phyloP scores from a whole-genome alignment of 345 rosid genomes.

The Populus davidiana region DNA sequence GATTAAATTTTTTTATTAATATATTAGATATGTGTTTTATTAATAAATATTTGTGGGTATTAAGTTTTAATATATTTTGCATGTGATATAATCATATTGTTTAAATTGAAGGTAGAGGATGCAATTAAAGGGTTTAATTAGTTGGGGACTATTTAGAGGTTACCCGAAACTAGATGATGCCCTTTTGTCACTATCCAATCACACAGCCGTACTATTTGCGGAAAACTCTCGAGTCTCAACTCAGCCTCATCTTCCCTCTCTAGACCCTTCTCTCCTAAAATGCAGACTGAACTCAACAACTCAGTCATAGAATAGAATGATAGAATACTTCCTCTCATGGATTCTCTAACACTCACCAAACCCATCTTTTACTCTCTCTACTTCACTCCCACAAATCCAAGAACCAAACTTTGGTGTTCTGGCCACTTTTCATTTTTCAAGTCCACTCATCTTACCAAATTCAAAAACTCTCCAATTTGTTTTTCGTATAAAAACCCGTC shows the following conservation, averaged over 20 bases:
- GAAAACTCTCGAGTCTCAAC: constrained; percentile 6
- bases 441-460: constrained; percentile 21
- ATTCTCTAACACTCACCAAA: constrained; percentile 32
- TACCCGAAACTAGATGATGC: too few relatives aligned
- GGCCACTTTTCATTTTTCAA: constrained; percentile 27
- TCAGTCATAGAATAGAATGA: background rate
- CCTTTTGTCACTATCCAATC: background rate
- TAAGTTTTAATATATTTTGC: too few relatives aligned
- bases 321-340: constrained; percentile 35
- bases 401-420: constrained; percentile 4
- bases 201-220: background rate
- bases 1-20: too few relatives aligned
- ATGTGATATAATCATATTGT: background rate
- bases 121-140: too few relatives aligned
- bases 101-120: background rate
- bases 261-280: constrained; percentile 13
- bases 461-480: constrained; percentile 31
- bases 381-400: constrained; percentile 19
- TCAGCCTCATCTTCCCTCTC: background rate
- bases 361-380: constrained; percentile 30
- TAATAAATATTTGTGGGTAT: too few relatives aligned
- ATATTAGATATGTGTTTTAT: too few relatives aligned
- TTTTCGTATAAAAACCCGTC: constrained; percentile 33
- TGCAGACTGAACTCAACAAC: constrained; percentile 31
- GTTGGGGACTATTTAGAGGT: too few relatives aligned